Evolutionary conservation across 495 filamentous ascomycete species (phyloP).

Genomic region (Aspergillus sclerotiicarbonarius): DNA sequence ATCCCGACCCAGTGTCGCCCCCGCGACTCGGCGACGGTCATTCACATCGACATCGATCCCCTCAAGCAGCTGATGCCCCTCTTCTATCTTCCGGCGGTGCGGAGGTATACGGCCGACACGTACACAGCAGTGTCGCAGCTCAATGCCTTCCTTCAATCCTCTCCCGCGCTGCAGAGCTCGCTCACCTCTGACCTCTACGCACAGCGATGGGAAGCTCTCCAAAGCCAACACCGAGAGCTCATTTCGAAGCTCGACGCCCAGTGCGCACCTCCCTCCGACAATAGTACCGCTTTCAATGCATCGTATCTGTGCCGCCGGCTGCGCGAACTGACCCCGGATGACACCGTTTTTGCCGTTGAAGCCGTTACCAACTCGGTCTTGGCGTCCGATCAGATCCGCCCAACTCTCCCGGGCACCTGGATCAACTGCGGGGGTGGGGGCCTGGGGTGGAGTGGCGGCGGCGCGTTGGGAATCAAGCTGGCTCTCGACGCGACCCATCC

Average conservation of each 20-base stretch:
- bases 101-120: background rate
- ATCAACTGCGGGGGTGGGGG: constrained; percentile 89
- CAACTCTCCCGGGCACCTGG: constrained; percentile 68
- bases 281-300: constrained; percentile 36
- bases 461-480: constrained; percentile 76
- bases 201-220: too few relatives aligned
- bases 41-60: constrained; percentile 80
- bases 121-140: too few relatives aligned
- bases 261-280: too few relatives aligned
- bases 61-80: constrained; percentile 80
- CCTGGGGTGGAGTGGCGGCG: constrained; percentile 89
- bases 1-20: constrained; percentile 56
- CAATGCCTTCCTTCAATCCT: too few relatives aligned
- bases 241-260: too few relatives aligned
- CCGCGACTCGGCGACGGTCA: constrained; percentile 52
- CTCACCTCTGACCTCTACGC: too few relatives aligned
- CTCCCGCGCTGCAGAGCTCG: too few relatives aligned
- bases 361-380: constrained; percentile 78
- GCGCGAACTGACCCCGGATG: constrained; percentile 60
- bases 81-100: background rate
- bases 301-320: constrained; percentile 62
- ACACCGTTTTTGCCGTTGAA: constrained; percentile 80
- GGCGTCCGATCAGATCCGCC: constrained; percentile 73
- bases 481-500: constrained; percentile 56
- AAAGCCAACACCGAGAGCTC: too few relatives aligned